Percentiles rank a stretch among this genome's conserved stretches.
These are phyloP conservation scores for Russula dissimulans DNA, from an alignment of 768 basidiomycete species.

Conservation along the genomic window DNA sequence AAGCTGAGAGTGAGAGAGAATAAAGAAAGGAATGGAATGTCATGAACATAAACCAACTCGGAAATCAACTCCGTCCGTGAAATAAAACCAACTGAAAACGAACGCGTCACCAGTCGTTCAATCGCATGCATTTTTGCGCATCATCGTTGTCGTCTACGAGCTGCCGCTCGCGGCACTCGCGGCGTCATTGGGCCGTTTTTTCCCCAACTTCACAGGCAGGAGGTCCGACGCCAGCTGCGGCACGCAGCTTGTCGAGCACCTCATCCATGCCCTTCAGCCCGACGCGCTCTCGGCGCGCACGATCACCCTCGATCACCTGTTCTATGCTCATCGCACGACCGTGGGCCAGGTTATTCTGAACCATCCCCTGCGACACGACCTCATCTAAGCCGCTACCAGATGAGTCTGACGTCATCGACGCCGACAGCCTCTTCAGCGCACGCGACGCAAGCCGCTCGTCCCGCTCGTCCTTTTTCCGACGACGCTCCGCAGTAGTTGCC, in stretches of 20 bases:
- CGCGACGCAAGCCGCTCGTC: conserved; percentile 18
- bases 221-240: conserved; percentile 7
- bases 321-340: conserved; percentile 16
- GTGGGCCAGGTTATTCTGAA: background rate
- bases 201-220: background rate
- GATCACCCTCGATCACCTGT: conserved; percentile 17
- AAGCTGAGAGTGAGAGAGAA: background rate
- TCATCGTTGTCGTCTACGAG: conserved; percentile 5
- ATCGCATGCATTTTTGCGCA: background rate
- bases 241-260: conserved; percentile 17
- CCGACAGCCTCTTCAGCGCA: conserved; percentile 15
- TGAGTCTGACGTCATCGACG: background rate
- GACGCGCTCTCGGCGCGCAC: conserved; percentile 10
- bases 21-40: background rate
- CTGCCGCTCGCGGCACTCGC: background rate
- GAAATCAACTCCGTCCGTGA: background rate
- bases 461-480: conserved; percentile 17
- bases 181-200: background rate
- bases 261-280: conserved; percentile 19
- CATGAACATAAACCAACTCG: conserved; percentile 1
- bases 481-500: conserved; percentile 6
- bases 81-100: background rate
- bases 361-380: background rate
- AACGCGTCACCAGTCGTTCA: conserved; percentile 12
- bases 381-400: conserved; percentile 1